phyloP scores from a whole-genome alignment of 306 rosid species.

The Cucumis hystrix region DNA sequence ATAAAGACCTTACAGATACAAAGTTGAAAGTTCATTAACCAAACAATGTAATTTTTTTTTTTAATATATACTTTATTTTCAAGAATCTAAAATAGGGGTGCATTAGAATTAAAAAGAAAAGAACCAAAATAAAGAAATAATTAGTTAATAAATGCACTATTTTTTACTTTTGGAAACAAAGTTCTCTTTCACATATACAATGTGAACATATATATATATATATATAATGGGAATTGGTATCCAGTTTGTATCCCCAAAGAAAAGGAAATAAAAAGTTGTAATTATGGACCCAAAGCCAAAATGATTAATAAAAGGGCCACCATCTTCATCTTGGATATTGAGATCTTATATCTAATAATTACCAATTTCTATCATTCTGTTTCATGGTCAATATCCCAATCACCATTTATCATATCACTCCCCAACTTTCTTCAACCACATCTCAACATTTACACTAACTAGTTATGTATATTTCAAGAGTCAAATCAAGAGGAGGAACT shows the following conservation, averaged over 20 bases:
- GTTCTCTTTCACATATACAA: not conserved
- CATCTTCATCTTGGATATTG: slow-evolving; percentile 15
- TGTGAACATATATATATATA: not conserved
- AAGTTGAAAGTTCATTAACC: no score
- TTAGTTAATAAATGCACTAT: no score
- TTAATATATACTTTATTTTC: no score
- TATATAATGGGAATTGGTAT: not conserved
- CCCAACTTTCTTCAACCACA: not conserved
- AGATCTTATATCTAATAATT: slow-evolving; percentile 23
- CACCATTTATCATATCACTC: slow-evolving; percentile 8
- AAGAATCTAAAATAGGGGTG: no score
- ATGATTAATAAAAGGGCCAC: slow-evolving; percentile 26
- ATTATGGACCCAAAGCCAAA: slow-evolving; percentile 4
- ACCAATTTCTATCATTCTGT: slow-evolving; percentile 16
- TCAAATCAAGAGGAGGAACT: not conserved
- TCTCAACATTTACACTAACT: not conserved
- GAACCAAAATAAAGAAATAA: not conserved
- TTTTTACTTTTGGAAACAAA: not conserved
- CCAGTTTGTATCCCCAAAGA: not conserved
- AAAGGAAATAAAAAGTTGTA: not conserved
- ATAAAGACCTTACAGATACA: no score
- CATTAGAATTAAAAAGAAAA: no score
- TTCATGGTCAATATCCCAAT: slow-evolving; percentile 37
- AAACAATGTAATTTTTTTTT: no score
- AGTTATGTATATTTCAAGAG: not conserved